Conservation (phyloP, 192 early-diverging fungal species). For the Coemansia sp. region DNA sequence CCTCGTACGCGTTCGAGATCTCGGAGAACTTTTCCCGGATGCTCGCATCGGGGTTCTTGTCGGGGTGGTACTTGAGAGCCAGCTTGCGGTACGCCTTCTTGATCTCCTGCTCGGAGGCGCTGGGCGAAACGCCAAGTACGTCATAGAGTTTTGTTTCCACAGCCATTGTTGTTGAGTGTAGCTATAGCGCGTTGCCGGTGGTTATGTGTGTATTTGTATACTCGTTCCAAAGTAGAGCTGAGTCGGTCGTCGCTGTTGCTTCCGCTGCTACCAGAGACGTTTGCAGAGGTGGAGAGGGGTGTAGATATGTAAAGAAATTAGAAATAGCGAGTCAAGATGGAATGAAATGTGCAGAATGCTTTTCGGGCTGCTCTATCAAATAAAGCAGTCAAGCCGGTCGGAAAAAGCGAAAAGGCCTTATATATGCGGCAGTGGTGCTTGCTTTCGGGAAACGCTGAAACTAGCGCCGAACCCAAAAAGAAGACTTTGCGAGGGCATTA, state of each 20-base stretch:
- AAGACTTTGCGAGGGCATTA: neutral
- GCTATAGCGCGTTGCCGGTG: too few relatives aligned
- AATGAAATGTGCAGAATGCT: too few relatives aligned
- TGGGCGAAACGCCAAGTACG: constrained; percentile 72
- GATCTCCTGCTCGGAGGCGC: constrained; percentile 74
- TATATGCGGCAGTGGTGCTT: neutral
- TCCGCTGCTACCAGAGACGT: too few relatives aligned
- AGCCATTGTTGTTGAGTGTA: constrained; percentile 49
- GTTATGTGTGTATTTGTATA: too few relatives aligned
- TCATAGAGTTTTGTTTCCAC: constrained; percentile 93
- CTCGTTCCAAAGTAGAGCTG: too few relatives aligned
- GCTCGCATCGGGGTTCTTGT: constrained; percentile 74
- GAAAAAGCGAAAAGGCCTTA: too few relatives aligned
- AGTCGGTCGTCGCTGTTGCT: too few relatives aligned
- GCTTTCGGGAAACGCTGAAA: neutral
- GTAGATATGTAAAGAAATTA: too few relatives aligned
- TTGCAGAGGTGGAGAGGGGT: too few relatives aligned
- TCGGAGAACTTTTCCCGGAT: constrained; percentile 96
- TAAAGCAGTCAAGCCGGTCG: too few relatives aligned
- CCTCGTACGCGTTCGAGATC: constrained; percentile 96
- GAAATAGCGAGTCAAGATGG: too few relatives aligned
- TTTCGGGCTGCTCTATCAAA: too few relatives aligned
- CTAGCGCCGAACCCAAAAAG: neutral
- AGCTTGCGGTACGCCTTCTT: constrained; percentile 99
- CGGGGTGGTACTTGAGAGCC: constrained; percentile 71